Evolutionary conservation across 345 rosid genomes (phyloP).

Genomic region (Salix dunnii): DNA sequence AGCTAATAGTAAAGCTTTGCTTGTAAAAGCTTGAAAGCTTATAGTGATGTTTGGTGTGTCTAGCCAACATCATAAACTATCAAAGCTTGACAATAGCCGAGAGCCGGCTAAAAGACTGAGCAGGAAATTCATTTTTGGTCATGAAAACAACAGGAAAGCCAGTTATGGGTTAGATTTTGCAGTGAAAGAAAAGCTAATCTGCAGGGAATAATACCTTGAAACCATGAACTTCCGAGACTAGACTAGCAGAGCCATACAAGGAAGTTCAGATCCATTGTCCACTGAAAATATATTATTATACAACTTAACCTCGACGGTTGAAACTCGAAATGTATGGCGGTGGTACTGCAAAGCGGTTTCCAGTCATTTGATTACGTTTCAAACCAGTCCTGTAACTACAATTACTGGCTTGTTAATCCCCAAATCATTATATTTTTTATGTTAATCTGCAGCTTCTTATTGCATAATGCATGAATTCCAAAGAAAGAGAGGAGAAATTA

Average conservation of each 20-base stretch:
- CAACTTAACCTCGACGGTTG: background rate
- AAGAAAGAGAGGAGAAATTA: too few species aligned
- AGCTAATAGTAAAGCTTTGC: background rate
- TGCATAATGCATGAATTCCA: too few species aligned
- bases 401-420: background rate
- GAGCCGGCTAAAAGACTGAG: constrained; percentile 7
- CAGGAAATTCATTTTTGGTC: background rate
- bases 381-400: background rate
- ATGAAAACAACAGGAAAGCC: background rate
- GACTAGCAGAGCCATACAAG: constrained; percentile 6
- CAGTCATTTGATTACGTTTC: background rate
- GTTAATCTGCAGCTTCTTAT: too few species aligned
- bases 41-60: background rate
- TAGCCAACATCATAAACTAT: background rate
- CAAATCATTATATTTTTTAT: too few species aligned
- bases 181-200: constrained; percentile 7
- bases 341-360: background rate
- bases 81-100: constrained; percentile 13
- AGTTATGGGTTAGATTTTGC: constrained; percentile 1
- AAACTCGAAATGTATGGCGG: constrained; percentile 9
- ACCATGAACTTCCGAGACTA: constrained; percentile 22
- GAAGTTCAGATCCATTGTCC: constrained; percentile 33
- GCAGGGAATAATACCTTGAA: constrained; percentile 24
- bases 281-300: constrained; percentile 18
- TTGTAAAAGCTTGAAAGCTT: background rate